Evolutionary conservation across 176 grass and related monocot species (phyloP).

Genomic region (Echinochloa phyllopogon): DNA sequence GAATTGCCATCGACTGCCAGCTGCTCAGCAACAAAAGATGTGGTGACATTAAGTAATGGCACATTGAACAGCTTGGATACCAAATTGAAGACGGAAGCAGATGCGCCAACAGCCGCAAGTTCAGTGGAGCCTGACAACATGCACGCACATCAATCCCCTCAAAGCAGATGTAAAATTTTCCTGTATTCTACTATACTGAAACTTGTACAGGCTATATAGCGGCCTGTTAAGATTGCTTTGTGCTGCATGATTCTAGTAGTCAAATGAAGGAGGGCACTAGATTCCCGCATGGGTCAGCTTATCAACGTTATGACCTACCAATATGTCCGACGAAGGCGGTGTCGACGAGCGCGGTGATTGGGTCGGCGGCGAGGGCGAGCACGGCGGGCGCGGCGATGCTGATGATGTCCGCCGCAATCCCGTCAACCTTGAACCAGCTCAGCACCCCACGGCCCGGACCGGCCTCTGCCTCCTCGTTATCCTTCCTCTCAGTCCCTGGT

Average conservation of each 20-base stretch:
- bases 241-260: not conserved
- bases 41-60: constrained; percentile 89
- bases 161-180: not conserved
- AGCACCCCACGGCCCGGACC: no score
- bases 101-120: constrained; percentile 82
- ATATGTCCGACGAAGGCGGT: constrained; percentile 75
- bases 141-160: not conserved
- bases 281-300: not conserved
- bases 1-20: constrained; percentile 48
- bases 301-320: constrained; percentile 39
- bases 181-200: not conserved
- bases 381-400: constrained; percentile 58
- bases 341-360: constrained; percentile 70
- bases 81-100: constrained; percentile 84
- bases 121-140: constrained; percentile 63
- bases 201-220: not conserved
- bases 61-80: constrained; percentile 93
- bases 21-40: constrained; percentile 93
- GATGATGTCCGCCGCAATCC: constrained; percentile 50
- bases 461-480: not conserved
- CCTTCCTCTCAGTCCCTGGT: not conserved
- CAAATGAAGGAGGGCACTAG: not conserved
- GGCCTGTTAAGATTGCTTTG: not conserved
- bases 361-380: constrained; percentile 72
- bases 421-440: constrained; percentile 44